Base-by-base conservation (phyloP, 2,329 filamentous ascomycete genomes). In the Sclerotinia sclerotiorum region DNA sequence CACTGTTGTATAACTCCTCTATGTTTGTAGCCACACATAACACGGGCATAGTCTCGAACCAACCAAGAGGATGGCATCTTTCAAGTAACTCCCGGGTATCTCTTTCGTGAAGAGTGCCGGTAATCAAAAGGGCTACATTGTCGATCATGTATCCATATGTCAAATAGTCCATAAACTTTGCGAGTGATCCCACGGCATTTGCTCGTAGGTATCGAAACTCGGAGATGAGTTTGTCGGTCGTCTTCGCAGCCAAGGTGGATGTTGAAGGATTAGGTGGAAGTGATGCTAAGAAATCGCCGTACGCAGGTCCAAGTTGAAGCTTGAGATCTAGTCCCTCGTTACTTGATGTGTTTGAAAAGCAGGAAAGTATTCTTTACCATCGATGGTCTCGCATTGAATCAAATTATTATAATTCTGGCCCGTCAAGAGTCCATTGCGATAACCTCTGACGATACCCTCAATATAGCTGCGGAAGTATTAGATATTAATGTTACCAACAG, bases 91-190 rank as follows among this genome's bases (percentile, higher is more conserved):
- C 95, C 70, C 94, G 89, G 4, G 95, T 99, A 79, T 99, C 95
- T 78, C 95, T 88, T 82, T 99, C 96, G 81, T 99, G 95, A 42
- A 99, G 87, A 17, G 95, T 99, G 71, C 95, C 95, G 29, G 95
- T 99, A 80, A 99, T 99, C 77, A 99, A 88, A 52, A 99, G 89
- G 51, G 96, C 95, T 65, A 99, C 93, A 77, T 99, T 99, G 82
- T 99, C 95, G 81, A 99, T 99, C 95, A 99, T 99, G 85, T 99
- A 99, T 71, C 94, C 94, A 79, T 99, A 99, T 1, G 95, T 99
- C 70, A 99, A 84, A 81, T 97, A 99, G 80, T 98, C 93, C 87
- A 99, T 93, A 80, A 99, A 99, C 78, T 92, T 93, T 71, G 94
- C 90, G 49, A 97, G 88, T 0, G 93, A 92, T 21, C 95, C 95